Evolutionary conservation across 83 land plant species (phyloP).

Genomic region (Thuja plicata): DNA sequence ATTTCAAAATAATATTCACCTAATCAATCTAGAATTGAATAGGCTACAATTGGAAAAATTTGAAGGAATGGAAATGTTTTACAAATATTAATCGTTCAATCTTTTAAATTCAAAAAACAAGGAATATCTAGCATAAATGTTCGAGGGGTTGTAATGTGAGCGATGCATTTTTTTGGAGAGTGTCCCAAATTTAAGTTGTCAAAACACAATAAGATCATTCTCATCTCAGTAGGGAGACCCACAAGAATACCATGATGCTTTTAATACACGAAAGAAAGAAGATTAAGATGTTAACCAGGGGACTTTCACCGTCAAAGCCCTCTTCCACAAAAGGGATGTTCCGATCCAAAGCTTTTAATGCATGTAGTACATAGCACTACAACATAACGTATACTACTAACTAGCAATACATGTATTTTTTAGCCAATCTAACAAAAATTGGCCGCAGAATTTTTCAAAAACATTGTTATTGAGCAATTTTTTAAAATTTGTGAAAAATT

Average conservation of each 20-base stretch:
- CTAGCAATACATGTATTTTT: neutral
- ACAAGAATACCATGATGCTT: too few relatives aligned
- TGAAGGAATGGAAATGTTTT: neutral
- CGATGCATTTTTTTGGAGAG: too few relatives aligned
- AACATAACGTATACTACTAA: neutral
- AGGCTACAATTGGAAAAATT: neutral
- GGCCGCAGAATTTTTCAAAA: neutral
- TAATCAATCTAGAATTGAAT: too few relatives aligned
- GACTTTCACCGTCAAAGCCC: neutral
- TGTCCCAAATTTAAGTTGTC: too few relatives aligned
- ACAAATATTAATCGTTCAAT: neutral
- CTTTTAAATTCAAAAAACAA: neutral
- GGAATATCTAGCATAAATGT: neutral
- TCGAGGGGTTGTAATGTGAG: too few relatives aligned
- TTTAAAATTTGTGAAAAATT: neutral
- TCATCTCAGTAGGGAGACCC: too few relatives aligned
- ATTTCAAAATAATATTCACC: neutral
- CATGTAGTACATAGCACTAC: neutral
- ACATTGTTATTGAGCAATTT: too few relatives aligned
- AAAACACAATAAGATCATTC: too few relatives aligned
- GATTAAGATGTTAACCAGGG: neutral
- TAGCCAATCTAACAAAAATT: neutral
- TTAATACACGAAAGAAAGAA: too few relatives aligned
- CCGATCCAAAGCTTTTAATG: neutral
- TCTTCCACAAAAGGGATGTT: neutral